Evolutionary conservation across 169 alveolate genomes (phyloP), one percentile per base, ranked within the genome.

Genomic region (Eimeria tenella): DNA sequence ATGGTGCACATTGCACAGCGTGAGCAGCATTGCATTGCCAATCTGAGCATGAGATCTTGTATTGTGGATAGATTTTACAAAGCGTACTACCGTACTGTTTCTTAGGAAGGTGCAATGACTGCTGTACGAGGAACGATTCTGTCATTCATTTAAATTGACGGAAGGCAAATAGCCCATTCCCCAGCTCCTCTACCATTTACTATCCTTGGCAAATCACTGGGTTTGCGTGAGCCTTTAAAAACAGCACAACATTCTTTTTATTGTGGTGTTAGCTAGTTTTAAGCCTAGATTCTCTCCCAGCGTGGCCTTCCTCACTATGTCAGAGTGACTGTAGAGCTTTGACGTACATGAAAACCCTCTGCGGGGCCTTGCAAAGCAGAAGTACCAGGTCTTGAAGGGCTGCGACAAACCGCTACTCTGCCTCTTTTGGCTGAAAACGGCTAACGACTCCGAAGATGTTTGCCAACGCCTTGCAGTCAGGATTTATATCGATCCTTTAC

Each of bases 401-500:
- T 75, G 63, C 50, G 0, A 31, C 42, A 31, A 31, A 31, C 42
- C 42, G 42, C 42, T 31, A 31, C 42, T 31, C 42, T 31, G 42
- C 42, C 42, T 31, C 42, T 31, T 31, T 2, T 31, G 0, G 42
- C 42, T 31, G 42, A 31, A 31, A 31, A 31, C 42, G 42, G 42
- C 42, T 31, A 31, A 31, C 42, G 42, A 50, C 49, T 63, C 42
- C 21, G 91, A 96, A 96, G 83, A 98, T 98, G 99, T 98, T 98
- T 96, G 96, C 97, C 94, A 98, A 98, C 96, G 98, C 99, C 19
- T 98, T 96, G 97, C 98, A 98, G 95, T 97, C 98, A 60, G 99
- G 99, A 6, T 98, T 98, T 96, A 97, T 98, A 42, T 98, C 99
- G 53, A 98, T 98, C 86, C 97, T 98, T 42, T 98, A 98, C 96